These are phyloP conservation scores for Globisporangium echinulatum DNA, from an alignment of 352 stramenopile genomes.

Conservation along the genomic window DNA sequence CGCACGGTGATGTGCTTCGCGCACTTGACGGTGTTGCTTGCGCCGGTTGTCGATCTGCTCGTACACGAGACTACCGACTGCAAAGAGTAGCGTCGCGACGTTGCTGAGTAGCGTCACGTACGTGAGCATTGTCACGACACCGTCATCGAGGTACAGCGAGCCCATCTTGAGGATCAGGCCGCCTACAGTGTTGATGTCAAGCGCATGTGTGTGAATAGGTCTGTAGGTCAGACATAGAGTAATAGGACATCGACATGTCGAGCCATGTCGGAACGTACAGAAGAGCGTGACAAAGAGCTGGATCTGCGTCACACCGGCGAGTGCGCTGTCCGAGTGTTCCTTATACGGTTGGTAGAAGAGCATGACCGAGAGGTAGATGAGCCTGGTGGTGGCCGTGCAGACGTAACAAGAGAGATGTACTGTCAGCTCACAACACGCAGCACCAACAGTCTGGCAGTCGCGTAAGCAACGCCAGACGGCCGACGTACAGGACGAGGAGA, in stretches of 20 bases:
- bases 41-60: constrained; percentile 38
- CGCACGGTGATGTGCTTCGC: constrained; percentile 41
- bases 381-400: constrained; percentile 18
- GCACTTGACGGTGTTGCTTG: constrained; percentile 20
- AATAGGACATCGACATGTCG: no score
- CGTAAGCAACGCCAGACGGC: not conserved
- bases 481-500: constrained; percentile 52
- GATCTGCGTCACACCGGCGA: constrained; percentile 60
- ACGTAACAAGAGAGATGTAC: not conserved
- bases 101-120: constrained; percentile 49
- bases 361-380: constrained; percentile 73
- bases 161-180: constrained; percentile 69
- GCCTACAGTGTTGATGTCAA: constrained; percentile 19
- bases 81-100: constrained; percentile 39
- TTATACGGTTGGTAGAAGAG: constrained; percentile 69
- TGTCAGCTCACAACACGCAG: not conserved
- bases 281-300: constrained; percentile 78
- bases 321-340: constrained; percentile 49
- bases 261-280: constrained; percentile 24
- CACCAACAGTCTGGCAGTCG: not conserved
- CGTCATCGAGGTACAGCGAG: constrained; percentile 30
- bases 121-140: constrained; percentile 41
- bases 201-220: not conserved
- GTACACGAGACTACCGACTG: constrained; percentile 46
- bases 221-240: not conserved